These are phyloP conservation scores for Trifolium fragiferum DNA, from an alignment of 306 rosid genomes.

Conservation along the genomic window DNA sequence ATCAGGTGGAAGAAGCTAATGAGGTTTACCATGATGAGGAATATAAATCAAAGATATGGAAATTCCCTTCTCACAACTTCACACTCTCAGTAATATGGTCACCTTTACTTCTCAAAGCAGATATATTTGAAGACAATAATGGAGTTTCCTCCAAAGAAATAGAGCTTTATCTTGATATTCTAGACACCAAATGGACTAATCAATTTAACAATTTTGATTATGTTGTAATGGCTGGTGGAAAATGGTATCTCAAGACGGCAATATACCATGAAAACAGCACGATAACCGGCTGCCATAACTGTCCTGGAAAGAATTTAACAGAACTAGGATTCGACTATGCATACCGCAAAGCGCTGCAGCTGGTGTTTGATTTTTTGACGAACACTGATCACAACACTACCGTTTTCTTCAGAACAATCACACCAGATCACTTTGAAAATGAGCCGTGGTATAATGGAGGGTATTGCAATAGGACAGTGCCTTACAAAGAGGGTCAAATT, in stretches of 20 bases:
- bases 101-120: constrained; percentile 83
- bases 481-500: constrained; percentile 63
- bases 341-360: constrained; percentile 59
- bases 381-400: constrained; percentile 47
- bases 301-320: constrained; percentile 66
- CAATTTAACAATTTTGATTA: constrained; percentile 56
- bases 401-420: constrained; percentile 75
- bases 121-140: constrained; percentile 65
- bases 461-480: constrained; percentile 75
- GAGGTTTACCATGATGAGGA: constrained; percentile 86
- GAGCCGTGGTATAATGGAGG: constrained; percentile 94
- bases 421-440: constrained; percentile 86
- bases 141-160: constrained; percentile 73
- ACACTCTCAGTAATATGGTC: constrained; percentile 79
- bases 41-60: constrained; percentile 78
- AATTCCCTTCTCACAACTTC: constrained; percentile 75
- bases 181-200: constrained; percentile 64
- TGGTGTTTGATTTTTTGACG: constrained; percentile 50
- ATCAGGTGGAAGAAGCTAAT: constrained; percentile 71
- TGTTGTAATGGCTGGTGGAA: constrained; percentile 65
- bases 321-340: constrained; percentile 64
- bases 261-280: constrained; percentile 68
- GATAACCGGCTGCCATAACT: constrained; percentile 64
- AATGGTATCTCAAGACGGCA: constrained; percentile 85
- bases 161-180: constrained; percentile 67